Conservation (phyloP, 2,329 filamentous ascomycete genomes). For the Trichoderma breve region DNA sequence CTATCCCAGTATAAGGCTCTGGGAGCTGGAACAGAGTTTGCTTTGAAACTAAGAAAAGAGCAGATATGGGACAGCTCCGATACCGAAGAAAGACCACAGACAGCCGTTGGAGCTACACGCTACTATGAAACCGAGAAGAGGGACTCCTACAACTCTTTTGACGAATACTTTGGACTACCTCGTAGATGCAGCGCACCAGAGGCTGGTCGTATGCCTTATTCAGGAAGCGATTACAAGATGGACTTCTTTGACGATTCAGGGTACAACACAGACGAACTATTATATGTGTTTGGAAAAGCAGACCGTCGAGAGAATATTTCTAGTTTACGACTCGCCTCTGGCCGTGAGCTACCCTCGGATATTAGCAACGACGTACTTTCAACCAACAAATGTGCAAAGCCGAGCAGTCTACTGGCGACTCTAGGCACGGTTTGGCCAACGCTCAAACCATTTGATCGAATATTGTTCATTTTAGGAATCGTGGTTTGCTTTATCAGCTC, state of each 20-base stretch:
- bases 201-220: neutral
- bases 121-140: constrained; percentile 12
- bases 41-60: constrained; percentile 24
- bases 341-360: constrained; percentile 19
- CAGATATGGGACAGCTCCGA: constrained; percentile 24
- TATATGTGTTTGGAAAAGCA: constrained; percentile 26
- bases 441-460: constrained; percentile 50
- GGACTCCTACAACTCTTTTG: constrained; percentile 9
- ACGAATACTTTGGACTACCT: constrained; percentile 11
- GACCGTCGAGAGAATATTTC: constrained; percentile 33
- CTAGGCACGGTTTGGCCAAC: constrained; percentile 65
- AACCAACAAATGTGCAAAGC: neutral
- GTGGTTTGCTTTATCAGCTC: constrained; percentile 63
- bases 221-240: neutral
- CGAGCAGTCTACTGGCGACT: constrained; percentile 25
- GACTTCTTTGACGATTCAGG: neutral
- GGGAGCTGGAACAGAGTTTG: constrained; percentile 25
- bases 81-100: neutral
- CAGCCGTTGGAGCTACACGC: neutral
- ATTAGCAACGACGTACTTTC: neutral
- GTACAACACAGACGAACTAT: constrained; percentile 20
- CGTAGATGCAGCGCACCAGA: neutral
- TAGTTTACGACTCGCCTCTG: constrained; percentile 18
- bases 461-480: constrained; percentile 59
- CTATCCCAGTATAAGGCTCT: constrained; percentile 25